These are phyloP conservation scores for Linnemannia elongata DNA, from an alignment of 192 early-diverging fungal species.

Conservation along the genomic window DNA sequence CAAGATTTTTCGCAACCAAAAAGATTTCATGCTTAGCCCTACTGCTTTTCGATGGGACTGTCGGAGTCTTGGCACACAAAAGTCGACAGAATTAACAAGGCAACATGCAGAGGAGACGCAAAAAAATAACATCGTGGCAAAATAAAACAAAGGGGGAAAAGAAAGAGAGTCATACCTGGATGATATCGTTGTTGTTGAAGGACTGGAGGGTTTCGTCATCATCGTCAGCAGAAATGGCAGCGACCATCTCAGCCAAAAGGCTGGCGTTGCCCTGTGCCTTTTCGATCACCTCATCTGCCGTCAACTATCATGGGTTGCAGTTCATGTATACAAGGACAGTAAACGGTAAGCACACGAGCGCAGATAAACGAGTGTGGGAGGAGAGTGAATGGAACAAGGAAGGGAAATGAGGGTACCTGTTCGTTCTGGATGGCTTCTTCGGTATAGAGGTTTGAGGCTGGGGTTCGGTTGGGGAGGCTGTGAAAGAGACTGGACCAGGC, in stretches of 20 bases:
- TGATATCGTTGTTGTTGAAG: constrained; percentile 31
- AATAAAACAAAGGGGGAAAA: not conserved
- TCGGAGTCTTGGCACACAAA: not conserved
- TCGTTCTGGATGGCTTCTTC: constrained; percentile 43
- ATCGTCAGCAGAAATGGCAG: constrained; percentile 20
- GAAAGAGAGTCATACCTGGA: constrained; percentile 25
- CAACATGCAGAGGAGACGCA: not conserved
- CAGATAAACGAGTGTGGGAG: not conserved
- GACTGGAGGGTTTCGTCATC: constrained; percentile 4
- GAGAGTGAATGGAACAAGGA: not conserved
- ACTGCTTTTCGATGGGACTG: not conserved
- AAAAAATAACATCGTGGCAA: not conserved
- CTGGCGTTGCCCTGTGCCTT: constrained; percentile 39
- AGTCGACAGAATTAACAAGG: not conserved
- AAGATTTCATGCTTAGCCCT: not conserved
- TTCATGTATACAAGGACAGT: not conserved
- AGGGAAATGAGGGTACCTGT: constrained; percentile 1
- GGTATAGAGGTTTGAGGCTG: constrained; percentile 35
- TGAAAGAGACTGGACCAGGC: constrained; percentile 40
- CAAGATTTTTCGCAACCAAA: not conserved
- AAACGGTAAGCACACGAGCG: not conserved
- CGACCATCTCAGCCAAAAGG: constrained; percentile 39
- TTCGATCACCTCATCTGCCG: constrained; percentile 40
- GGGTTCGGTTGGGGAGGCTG: constrained; percentile 26
- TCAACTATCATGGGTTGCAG: constrained; percentile 1